Percentiles rank a stretch among this genome's conserved stretches.
Conservation (phyloP, 1,139 yeast genomes). For the Saccharomyces hybrid region DNA sequence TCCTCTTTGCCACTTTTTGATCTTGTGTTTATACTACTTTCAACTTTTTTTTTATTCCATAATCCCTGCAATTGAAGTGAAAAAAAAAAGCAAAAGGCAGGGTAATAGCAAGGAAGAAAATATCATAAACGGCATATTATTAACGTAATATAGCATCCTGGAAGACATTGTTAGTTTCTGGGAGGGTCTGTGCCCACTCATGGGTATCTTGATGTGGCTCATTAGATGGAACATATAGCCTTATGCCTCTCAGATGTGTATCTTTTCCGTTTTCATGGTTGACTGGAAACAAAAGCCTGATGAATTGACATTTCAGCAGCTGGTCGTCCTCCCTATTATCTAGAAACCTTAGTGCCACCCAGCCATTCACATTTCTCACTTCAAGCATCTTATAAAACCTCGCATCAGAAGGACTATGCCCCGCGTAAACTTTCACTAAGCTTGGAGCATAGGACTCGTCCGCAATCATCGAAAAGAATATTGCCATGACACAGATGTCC, state of each 20-base stretch:
- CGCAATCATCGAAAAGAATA: slow-evolving; percentile 53
- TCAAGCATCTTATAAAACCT: slow-evolving; percentile 63
- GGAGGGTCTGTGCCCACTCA: slow-evolving; percentile 1
- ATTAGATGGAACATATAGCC: slow-evolving; percentile 42
- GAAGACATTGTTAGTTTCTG: slow-evolving; percentile 29
- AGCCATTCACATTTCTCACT: slow-evolving; percentile 71
- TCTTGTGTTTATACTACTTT: neutral
- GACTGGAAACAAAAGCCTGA: slow-evolving; percentile 61
- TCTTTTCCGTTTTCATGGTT: slow-evolving; percentile 97
- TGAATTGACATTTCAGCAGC: slow-evolving; percentile 62
- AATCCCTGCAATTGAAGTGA: neutral
- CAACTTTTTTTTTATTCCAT: neutral
- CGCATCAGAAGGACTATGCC: slow-evolving; percentile 80
- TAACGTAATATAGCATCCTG: slow-evolving; percentile 33
- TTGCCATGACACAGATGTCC: slow-evolving; percentile 56
- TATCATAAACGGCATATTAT: neutral
- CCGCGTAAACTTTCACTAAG: slow-evolving; percentile 62
- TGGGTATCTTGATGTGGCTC: neutral
- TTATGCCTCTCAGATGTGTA: slow-evolving; percentile 75
- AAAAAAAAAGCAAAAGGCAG: neutral
- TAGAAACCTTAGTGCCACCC: slow-evolving; percentile 70
- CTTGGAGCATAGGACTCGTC: slow-evolving; percentile 96
- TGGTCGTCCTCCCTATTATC: slow-evolving; percentile 48
- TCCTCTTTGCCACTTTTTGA: neutral
- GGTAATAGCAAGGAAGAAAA: neutral